Percentiles rank a stretch among this genome's conserved stretches.
Evolutionary conservation across 2,329 filamentous ascomycete genomes (phyloP).

Genomic region (Blastomyces silverae): DNA sequence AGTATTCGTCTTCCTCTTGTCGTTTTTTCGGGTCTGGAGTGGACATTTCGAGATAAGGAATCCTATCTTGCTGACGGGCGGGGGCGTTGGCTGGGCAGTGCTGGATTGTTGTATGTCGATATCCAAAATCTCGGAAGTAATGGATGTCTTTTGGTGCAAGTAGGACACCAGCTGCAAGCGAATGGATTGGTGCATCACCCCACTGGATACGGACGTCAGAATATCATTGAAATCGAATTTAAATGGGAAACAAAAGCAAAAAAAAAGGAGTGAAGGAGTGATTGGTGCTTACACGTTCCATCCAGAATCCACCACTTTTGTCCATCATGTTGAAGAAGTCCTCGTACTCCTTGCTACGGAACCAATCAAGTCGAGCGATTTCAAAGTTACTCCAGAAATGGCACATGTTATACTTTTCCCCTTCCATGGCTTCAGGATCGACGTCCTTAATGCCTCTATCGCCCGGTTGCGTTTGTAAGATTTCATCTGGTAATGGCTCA

Average conservation of each 20-base stretch:
- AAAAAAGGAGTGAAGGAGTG: too few relatives aligned
- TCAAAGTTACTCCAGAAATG: slow-evolving; percentile 99
- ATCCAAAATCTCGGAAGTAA: slow-evolving; percentile 98
- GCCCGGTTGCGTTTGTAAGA: slow-evolving; percentile 67
- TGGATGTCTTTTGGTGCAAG: slow-evolving; percentile 78
- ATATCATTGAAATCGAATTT: neutral
- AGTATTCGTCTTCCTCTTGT: slow-evolving; percentile 90
- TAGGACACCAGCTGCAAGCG: slow-evolving; percentile 84
- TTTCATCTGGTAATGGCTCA: slow-evolving; percentile 70
- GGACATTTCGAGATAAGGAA: slow-evolving; percentile 74
- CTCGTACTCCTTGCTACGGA: slow-evolving; percentile 93
- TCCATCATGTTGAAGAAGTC: slow-evolving; percentile 99
- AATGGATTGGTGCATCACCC: slow-evolving; percentile 98
- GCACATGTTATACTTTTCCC: slow-evolving; percentile 99
- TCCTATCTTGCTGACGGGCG: slow-evolving; percentile 70
- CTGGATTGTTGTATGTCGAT: slow-evolving; percentile 96
- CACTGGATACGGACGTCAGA: slow-evolving; percentile 52
- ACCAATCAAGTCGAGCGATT: slow-evolving; percentile 90
- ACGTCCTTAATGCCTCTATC: slow-evolving; percentile 68
- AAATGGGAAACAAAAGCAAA: neutral
- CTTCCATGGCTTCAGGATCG: slow-evolving; percentile 90
- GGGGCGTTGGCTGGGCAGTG: slow-evolving; percentile 97
- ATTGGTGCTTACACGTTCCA: slow-evolving; percentile 69
- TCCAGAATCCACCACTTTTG: slow-evolving; percentile 95
- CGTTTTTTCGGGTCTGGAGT: slow-evolving; percentile 75